Base-by-base conservation (phyloP, 352 stramenopile species). In the Globisporangium yorkense region DNA sequence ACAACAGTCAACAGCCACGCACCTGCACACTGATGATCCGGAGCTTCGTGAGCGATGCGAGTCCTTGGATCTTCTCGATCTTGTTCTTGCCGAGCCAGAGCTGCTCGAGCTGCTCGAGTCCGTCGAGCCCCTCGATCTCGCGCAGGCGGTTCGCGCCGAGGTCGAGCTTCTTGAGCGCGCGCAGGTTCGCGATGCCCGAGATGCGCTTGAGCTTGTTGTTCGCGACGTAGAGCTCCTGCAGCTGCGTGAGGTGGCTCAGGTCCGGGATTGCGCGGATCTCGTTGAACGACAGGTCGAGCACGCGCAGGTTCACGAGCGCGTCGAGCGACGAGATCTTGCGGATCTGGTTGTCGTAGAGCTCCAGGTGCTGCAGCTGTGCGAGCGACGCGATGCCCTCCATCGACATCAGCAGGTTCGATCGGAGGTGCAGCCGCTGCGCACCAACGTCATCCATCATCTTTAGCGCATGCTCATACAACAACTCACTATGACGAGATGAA, bases 81-180 rank as follows among this genome's bases (percentile, higher is more conserved):
- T 98, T 99, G 80, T 99, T 99, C 63, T 98, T 99, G 7, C 97
- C 97, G 5, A 99, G 72, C 96, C 96, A 99, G 27, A 99, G 73
- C 65, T 99, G 87, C 70, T 98, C 89, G 7, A 99, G 71, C 50
- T 89, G 84, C 0, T 72, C 72, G 24, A 98, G 75, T 18, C 81
- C 75, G 21, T 93, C 72, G 5, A 99, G 63, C 29, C 97, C 93
- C 51, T 97, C 84, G 63, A 99, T 98, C 24, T 75, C 70, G 5
- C 95, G 89, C 49, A 97, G 64, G n/a, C 94, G 76, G 67, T 99
- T 99, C n/a, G 96, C 96, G 31, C 96, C 96, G 6, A 99, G 69
- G 74, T 99, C 96, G 51, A 99, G 71, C 65, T 98, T 99, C 68
- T 77, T 77, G 20, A 99, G 79, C 56, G 78, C 73, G 5, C 59